Conservation (phyloP, 1,139 yeast genomes). For the Yamadazyma kanchanaburiensis region DNA sequence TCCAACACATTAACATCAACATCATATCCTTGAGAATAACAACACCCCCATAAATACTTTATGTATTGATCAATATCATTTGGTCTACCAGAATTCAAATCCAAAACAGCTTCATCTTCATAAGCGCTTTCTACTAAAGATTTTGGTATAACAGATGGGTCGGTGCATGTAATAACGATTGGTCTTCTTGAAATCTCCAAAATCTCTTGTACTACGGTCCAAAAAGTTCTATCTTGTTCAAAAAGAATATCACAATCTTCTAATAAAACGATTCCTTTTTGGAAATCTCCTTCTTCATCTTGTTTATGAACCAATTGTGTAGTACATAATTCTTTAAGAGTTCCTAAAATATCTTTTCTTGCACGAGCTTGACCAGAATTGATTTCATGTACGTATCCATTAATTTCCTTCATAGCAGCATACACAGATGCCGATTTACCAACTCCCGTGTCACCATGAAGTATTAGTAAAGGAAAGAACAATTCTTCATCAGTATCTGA, state of each 20-base stretch:
- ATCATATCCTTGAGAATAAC: constrained; percentile 32
- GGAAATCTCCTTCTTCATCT: constrained; percentile 34
- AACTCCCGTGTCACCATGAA: constrained; percentile 70
- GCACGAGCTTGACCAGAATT: constrained; percentile 73
- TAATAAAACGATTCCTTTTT: constrained; percentile 67
- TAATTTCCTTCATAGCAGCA: constrained; percentile 60
- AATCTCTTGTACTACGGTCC: constrained; percentile 69
- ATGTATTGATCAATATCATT: constrained; percentile 14
- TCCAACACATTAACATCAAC: constrained; percentile 32
- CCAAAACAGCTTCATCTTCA: constrained; percentile 37
- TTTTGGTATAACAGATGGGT: constrained; percentile 51
- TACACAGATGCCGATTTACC: constrained; percentile 80
- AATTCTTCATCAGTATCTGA: constrained; percentile 29
- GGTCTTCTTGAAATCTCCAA: constrained; percentile 73
- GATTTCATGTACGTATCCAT: constrained; percentile 79
- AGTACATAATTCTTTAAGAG: constrained; percentile 76
- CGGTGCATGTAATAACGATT: constrained; percentile 70
- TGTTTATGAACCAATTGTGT: constrained; percentile 71
- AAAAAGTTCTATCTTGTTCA: constrained; percentile 76
- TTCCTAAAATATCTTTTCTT: constrained; percentile 62
- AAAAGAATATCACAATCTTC: constrained; percentile 86
- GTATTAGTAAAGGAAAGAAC: constrained; percentile 60
- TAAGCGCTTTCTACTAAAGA: constrained; percentile 45
- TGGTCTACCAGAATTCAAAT: constrained; percentile 13
- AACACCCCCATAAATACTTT: constrained; percentile 41